Base-by-base conservation (phyloP, 305 asterid genomes). In the Fraxinus platypoda region DNA sequence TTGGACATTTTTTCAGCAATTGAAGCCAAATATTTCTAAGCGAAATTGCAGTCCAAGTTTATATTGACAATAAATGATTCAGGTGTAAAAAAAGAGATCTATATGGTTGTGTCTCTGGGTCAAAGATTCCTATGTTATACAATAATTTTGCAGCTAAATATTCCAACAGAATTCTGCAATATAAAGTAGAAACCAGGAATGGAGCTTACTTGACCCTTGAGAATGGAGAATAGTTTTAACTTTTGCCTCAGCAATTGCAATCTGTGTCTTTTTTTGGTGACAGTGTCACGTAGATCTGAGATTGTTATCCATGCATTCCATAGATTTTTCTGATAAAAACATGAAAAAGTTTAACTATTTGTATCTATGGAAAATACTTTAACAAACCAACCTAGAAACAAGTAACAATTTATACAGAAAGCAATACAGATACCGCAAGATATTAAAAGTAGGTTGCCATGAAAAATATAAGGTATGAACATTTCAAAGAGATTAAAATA, bases 301-400 rank as follows among this genome's bases (percentile, higher is more conserved):
- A 93, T 95, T 84, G 96, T 92, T 88, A 95, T 92, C 98, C 97
- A 92, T 4, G 98, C 95, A 43, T 92, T 92, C 98, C 98, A 93
- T 49, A 95, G 91, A 83, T 89, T 88, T 88, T 91, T 91, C 98
- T 95, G 93, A 83, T 72, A 83, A 46, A 85, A 76, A 31, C 80
- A 38, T 41, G 25, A 57, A 49, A 35, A 37, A 52, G 76, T 73
- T 84, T 23, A 81, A 49, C 72, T 71, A 80, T 33, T 76, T 33
- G 9, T 17, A 43, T 73, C 0, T 35, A 81, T 41, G 43, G 37
- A 57, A 82, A 21, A 15, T 3, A 66, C 37, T 41, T 57, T 35
- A 5, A 68, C 2, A 25, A 21, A 80, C 82, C 35, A 80, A 59
- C 49, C 75, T 75, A 71, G 34, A 3, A 23, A 77, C 37, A 78